Evolutionary conservation across 169 alveolate species (phyloP), one percentile per base, ranked within the genome.

Genomic region (Plasmodium gaboni): DNA sequence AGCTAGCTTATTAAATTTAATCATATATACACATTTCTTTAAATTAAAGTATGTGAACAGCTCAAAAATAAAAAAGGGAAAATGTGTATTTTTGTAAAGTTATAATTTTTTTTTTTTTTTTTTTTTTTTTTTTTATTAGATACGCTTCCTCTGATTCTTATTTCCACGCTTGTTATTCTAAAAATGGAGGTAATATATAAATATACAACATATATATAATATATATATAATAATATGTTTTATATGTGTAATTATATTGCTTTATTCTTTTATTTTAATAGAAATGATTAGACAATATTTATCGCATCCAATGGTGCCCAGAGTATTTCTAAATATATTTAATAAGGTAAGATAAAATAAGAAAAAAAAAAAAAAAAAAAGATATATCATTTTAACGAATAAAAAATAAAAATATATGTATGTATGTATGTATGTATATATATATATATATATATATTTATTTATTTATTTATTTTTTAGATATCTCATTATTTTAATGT

Each of bases 281-380:
- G 91, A 83, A 83, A 83, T 83, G 32, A 83, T 83, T 63, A 67
- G 91, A 48, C 91, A 83, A 63, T 83, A 44, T 63, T 55, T 83
- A 53, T 83, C 91, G 44, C 91, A 83, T 50, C 85, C 91, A 55
- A 83, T 67, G 80, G 91, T 68, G 6, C 91, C 91, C 8, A 68
- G 24, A 10, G 4, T 61, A 24, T 68, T 83, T 44, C 53, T 83
- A 48, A 68, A 53, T 55, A 15, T 63, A 55, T 83, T 83, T 72
- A 44, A 83, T 13, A 83, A 83, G 64, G 91, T 83, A 83, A 83
- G n/a, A 24, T 63, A 15, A 38, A 32, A 32, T 32, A 17, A 69
- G 26, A 68, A 55, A 28, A 50, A 15, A 51, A 50, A 68, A 19
- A 19, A 19, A 19, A 19, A 19, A 2, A 10, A 48, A 69, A 8